Conservation (phyloP, 768 basidiomycete species). For the Mycena maculata region DNA sequence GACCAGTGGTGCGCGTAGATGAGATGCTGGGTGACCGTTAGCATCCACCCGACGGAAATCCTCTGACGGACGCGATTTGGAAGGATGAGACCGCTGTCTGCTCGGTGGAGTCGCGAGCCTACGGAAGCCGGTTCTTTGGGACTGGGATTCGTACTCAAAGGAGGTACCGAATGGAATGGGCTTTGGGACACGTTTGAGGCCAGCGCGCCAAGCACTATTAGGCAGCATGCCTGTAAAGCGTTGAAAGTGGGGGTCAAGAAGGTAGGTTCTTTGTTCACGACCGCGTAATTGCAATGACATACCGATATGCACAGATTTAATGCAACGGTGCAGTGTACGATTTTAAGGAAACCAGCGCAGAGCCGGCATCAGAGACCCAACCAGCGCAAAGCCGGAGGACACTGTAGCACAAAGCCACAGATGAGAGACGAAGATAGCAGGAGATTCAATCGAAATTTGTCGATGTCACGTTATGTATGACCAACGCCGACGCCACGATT, state of each 20-base stretch:
- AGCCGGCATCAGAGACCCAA: background rate
- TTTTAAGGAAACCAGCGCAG: too few species aligned
- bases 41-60: too few species aligned
- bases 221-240: conserved; percentile 40
- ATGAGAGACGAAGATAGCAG: too few species aligned
- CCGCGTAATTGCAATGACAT: background rate
- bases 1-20: background rate
- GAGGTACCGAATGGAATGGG: conserved; percentile 77
- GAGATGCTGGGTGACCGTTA: too few species aligned
- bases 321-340: too few species aligned
- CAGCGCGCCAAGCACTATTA: conserved; percentile 74
- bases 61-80: too few species aligned
- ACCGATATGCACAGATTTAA: too few species aligned
- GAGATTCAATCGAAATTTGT: too few species aligned
- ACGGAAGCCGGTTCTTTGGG: conserved; percentile 42
- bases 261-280: background rate
- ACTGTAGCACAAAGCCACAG: too few species aligned
- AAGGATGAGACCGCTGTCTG: conserved; percentile 51
- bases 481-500: too few species aligned
- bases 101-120: conserved; percentile 70
- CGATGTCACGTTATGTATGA: too few species aligned
- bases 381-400: too few species aligned
- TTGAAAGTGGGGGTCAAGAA: background rate
- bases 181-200: conserved; percentile 57
- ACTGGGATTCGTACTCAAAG: conserved; percentile 79